Evolutionary conservation across 345 rosid genomes (phyloP), one percentile per base, ranked within the genome.

Genomic region (Triadica sebifera): DNA sequence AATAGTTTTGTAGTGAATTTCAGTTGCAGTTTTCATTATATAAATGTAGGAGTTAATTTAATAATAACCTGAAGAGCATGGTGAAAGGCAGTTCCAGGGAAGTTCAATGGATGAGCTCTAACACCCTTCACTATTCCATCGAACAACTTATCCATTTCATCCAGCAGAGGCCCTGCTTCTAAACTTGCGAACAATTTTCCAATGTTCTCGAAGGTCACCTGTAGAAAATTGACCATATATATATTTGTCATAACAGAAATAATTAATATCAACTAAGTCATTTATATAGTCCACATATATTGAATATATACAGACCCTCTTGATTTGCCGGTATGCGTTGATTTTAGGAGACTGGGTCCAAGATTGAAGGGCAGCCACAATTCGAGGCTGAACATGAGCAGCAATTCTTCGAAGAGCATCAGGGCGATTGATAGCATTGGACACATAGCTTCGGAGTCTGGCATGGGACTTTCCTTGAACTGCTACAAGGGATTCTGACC

Each of bases 71-170:
- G 76, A 61, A 74, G 2, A 50, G 81, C 82, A n/a, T 19, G 77
- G 50, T 58, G 74, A 67, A 20, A 72, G 0, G 87, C 82, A 69
- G 86, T 75, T 69, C 84, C 87, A 0, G 84, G 88, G 41, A 87
- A 38, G 29, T 81, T 74, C 13, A 80, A 49, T 24, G 84, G 87
- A 2, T 69, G 45, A n/a, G 86, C 85, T 75, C 83, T 78, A 0
- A 81, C 0, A 39, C 86, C 88, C 39, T 67, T 52, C 2, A 72
- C 8, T 73, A 80, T 13, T 1, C 81, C 85, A 0, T 46, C 2
- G 60, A 76, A 80, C 55, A 74, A 70, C 7, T 53, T 10, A 10
- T 76, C 71, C 38, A 81, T 46, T 19, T 68, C 37, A 10, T 75
- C 74, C 15, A 80, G 46, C 25, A 16, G 24, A 6, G 87, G 79